Conservation (phyloP, 1,139 yeast species). For the Lodderomyces orthopsilosis region DNA sequence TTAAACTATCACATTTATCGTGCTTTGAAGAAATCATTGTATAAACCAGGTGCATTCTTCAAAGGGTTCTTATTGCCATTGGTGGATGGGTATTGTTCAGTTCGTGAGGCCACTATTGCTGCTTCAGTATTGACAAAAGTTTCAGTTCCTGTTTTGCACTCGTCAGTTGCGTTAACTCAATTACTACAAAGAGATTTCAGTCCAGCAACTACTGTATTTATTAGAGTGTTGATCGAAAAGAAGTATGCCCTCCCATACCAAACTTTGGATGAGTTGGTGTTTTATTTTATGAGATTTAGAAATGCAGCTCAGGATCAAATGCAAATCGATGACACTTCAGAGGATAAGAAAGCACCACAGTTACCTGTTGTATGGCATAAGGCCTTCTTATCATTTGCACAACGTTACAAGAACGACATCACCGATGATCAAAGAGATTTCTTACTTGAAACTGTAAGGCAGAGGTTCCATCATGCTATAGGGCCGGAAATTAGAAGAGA, state of each 20-base stretch:
- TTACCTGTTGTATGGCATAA: constrained; percentile 98
- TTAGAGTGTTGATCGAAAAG: constrained; percentile 84
- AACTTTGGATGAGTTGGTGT: constrained; percentile 92
- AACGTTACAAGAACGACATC: constrained; percentile 92
- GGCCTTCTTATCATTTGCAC: constrained; percentile 90
- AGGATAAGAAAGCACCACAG: constrained; percentile 46
- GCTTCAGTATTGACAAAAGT: constrained; percentile 88
- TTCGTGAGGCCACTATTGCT: constrained; percentile 92
- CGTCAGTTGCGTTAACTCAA: constrained; percentile 91
- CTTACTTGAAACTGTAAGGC: constrained; percentile 84
- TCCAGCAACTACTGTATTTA: constrained; percentile 88
- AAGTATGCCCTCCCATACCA: constrained; percentile 96
- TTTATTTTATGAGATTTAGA: constrained; percentile 89
- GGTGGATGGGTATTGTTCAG: constrained; percentile 78
- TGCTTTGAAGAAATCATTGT: constrained; percentile 85
- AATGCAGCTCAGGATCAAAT: constrained; percentile 42
- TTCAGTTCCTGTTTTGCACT: constrained; percentile 91
- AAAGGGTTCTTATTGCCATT: constrained; percentile 93
- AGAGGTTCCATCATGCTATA: constrained; percentile 81
- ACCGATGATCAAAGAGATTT: constrained; percentile 97
- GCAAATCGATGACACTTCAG: constrained; percentile 25
- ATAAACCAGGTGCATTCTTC: constrained; percentile 97
- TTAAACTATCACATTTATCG: constrained; percentile 89
- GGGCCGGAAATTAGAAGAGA: constrained; percentile 97
- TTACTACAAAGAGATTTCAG: constrained; percentile 79